These are phyloP conservation scores for Mycena olivaceomarginata DNA, from an alignment of 768 basidiomycete species.

Conservation along the genomic window DNA sequence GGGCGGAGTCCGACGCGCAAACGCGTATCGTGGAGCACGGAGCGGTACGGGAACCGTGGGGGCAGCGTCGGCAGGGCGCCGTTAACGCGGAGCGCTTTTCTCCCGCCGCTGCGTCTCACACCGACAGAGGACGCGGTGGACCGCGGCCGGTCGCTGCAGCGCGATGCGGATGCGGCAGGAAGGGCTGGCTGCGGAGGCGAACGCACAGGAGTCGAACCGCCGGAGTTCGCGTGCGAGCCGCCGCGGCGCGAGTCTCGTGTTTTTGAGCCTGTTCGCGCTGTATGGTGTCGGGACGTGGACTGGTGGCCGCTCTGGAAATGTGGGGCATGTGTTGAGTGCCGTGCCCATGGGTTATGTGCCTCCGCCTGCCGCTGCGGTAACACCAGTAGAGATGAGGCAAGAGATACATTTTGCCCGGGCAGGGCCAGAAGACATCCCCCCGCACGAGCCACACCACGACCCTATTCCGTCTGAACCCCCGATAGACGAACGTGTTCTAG, in stretches of 20 bases:
- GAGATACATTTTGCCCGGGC: slow-evolving; percentile 20
- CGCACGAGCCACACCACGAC: slow-evolving; percentile 48
- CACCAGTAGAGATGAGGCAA: slow-evolving; percentile 11
- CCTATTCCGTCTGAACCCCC: slow-evolving; percentile 41
- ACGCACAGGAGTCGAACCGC: slow-evolving; percentile 49
- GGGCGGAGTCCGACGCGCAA: slow-evolving; percentile 67
- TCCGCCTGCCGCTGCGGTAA: slow-evolving; percentile 9
- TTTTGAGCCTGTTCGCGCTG: slow-evolving; percentile 86
- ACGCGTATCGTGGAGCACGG: slow-evolving; percentile 82
- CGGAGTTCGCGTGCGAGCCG: slow-evolving; percentile 79
- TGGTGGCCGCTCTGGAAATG: slow-evolving; percentile 53
- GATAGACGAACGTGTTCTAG: slow-evolving; percentile 75
- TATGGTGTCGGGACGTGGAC: slow-evolving; percentile 78
- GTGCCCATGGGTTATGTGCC: slow-evolving; percentile 35
- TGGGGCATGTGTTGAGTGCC: slow-evolving; percentile 70
- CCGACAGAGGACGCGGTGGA: slow-evolving; percentile 55
- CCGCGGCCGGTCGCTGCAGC: slow-evolving; percentile 68
- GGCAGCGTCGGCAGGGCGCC: slow-evolving; percentile 66
- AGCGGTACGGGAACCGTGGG: slow-evolving; percentile 65
- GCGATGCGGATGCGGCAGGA: slow-evolving; percentile 53
- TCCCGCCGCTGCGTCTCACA: slow-evolving; percentile 54
- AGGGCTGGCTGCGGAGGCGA: slow-evolving; percentile 45
- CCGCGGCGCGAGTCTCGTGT: slow-evolving; percentile 86
- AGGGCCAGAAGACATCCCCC: slow-evolving; percentile 34
- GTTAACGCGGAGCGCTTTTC: slow-evolving; percentile 54